Evolutionary conservation across 208 protist genomes (phyloP), one percentile per base, ranked within the genome.

Genomic region (Wallacemonas sp.): DNA sequence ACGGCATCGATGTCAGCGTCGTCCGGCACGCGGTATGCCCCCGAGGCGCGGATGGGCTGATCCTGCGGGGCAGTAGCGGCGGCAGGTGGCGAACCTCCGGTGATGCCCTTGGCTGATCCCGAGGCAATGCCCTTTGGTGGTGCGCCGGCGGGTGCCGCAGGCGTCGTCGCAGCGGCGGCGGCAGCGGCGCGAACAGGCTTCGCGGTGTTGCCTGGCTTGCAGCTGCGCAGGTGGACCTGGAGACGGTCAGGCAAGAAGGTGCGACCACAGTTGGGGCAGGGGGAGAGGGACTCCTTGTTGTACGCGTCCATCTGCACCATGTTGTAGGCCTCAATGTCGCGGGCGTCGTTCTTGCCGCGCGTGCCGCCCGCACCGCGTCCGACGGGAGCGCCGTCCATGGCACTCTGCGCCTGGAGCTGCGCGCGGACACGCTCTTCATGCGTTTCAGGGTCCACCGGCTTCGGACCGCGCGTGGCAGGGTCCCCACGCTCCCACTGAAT

Each of bases 181-280:
- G 44, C 52, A 36, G 24, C 3, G 26, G 67, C 48, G 3, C 58
- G 30, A 9, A 77, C 30, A n/a, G 76, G 79, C 57, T 75, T 83
- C 3, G 83, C 78, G 4, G 79, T 71, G 21, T 66, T 30, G 0
- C 78, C 87, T 0, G 89, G 83, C 63, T 87, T 93, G 72, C 94
- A 98, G 65, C 84, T 93, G 33, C 81, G 77, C 54, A 91, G 69
- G 62, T 98, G 94, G 19, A 98, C 73, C 63, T 85, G 79, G 19
- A 98, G 80, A 3, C 89, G 81, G 39, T 96, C 92, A 1, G 94
- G 94, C 33, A 94, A 57, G 58, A 98, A 98, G 21, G 85, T 97
- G 69, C 94, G 85, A 48, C 81, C 79, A 66, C 94, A 98, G 67
- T 95, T 89, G 1, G 80, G 83, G 76, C 93, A 97, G 38, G 84